These are phyloP conservation scores for Punctularia strigosozonata DNA, from an alignment of 768 basidiomycete genomes.

Conservation along the genomic window DNA sequence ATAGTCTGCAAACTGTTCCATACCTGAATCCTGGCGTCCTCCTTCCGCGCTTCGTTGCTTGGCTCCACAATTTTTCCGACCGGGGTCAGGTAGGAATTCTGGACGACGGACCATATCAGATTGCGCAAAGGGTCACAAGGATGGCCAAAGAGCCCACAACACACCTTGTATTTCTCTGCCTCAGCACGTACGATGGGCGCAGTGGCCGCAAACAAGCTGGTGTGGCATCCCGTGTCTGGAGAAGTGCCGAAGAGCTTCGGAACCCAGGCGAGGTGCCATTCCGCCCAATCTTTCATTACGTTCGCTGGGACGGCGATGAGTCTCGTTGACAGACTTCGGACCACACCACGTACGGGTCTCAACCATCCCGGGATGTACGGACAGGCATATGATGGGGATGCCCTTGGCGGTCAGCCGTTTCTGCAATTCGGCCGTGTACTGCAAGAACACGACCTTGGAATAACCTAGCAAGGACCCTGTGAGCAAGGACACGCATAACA, in stretches of 20 bases:
- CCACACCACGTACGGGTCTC: slow-evolving; percentile 18
- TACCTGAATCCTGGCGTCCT: slow-evolving; percentile 6
- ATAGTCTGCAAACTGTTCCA: slow-evolving; percentile 16
- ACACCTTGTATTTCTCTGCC: slow-evolving; percentile 19
- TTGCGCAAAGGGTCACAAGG: too few species aligned
- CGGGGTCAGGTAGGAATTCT: slow-evolving; percentile 27
- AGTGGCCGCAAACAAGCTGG: slow-evolving; percentile 28
- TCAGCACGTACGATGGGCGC: slow-evolving; percentile 21
- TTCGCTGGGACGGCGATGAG: too few species aligned
- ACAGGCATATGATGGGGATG: slow-evolving; percentile 25
- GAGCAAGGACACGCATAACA: neutral
- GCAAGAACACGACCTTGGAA: slow-evolving; percentile 38
- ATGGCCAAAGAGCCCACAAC: too few species aligned
- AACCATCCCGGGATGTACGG: slow-evolving; percentile 31
- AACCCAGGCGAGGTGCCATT: slow-evolving; percentile 10
- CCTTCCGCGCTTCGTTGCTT: slow-evolving; percentile 17
- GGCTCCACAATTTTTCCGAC: slow-evolving; percentile 18
- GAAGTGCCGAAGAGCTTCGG: slow-evolving; percentile 17
- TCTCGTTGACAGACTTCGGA: too few species aligned
- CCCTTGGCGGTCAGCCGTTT: slow-evolving; percentile 25
- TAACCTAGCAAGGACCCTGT: slow-evolving; percentile 20
- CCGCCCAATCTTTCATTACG: neutral
- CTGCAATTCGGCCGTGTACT: slow-evolving; percentile 41
- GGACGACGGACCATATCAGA: too few species aligned
- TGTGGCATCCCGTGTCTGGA: slow-evolving; percentile 23